Base-by-base conservation (phyloP, 805 yeast species). In the Metschnikowia henanensis region DNA sequence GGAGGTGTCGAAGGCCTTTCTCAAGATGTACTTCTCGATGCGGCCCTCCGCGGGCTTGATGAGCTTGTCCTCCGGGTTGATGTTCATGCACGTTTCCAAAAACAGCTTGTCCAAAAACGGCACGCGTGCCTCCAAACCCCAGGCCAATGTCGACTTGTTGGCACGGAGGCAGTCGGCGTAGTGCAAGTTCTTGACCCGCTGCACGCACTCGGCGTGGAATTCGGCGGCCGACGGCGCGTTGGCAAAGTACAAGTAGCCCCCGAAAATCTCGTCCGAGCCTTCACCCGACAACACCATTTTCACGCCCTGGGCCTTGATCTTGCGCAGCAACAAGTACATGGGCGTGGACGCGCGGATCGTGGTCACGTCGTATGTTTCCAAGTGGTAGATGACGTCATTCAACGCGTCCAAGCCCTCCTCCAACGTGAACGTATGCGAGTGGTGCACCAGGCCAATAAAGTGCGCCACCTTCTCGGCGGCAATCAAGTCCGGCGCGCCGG, bases 81-180 rank as follows among this genome's bases (percentile, higher is more conserved):
- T 87, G 85, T 86, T 85, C 97, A 94, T 85, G 68, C 95, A 82
- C 35, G 87, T 80, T 60, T 92, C 88, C 68, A 94, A 75, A 80
- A 94, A 94, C 65, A 83, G 78, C 74, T 83, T 87, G 73, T 94
- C 99, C 73, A 94, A 80, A 87, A 94, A 94, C 56, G 99, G 99
- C 56, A 94, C 99, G 74, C 99, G 87, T 50, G 99, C 99, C 75
- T 94, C 99, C 53, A 94, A 80, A 69, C 99, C 99, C 99, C 99
- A 94, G 34, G 99, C 98, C 97, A 94, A 88, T 47, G 99, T 94
- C 26, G 97, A 91, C 75, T 94, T 94, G 87, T 94, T 94, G 53
- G 99, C 99, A 72, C 99, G 85, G 66, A 94, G 75, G 76, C 98
- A 92, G 75, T 94, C 99, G 50, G 98, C 89, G 57, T 83, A 83